Evolutionary conservation across 257 asterid genomes (phyloP).

Genomic region (Solanum okadae): DNA sequence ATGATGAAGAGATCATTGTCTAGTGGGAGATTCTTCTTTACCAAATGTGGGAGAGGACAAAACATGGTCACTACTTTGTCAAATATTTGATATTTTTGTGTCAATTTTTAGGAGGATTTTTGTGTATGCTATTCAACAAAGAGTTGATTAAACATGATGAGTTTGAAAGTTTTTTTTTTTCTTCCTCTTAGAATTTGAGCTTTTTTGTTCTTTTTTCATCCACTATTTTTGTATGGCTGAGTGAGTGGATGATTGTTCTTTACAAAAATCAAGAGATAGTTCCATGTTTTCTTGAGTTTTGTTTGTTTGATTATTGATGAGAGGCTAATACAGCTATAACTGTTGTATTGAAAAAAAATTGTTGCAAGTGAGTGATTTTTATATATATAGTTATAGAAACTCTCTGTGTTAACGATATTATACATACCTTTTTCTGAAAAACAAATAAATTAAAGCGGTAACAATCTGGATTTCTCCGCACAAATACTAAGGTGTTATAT

Average conservation of each 20-base stretch:
- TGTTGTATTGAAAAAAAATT: neutral
- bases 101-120: neutral
- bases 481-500: neutral
- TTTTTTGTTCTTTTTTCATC: neutral
- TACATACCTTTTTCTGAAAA: too few species aligned
- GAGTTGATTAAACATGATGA: neutral
- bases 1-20: conserved; percentile 3
- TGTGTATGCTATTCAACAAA: neutral
- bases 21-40: conserved; percentile 2
- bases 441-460: neutral
- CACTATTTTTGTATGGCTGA: neutral
- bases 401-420: neutral
- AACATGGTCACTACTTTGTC: neutral
- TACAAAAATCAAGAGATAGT: neutral
- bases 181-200: neutral
- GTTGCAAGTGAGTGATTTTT: neutral
- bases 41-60: neutral
- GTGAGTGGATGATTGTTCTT: neutral
- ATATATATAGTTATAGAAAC: neutral
- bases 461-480: neutral
- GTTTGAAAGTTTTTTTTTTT: neutral
- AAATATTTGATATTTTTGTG: neutral
- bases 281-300: neutral
- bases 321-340: neutral
- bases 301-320: neutral